Conservation (phyloP, 768 basidiomycete species). For the Thelephora aurantiotincta region DNA sequence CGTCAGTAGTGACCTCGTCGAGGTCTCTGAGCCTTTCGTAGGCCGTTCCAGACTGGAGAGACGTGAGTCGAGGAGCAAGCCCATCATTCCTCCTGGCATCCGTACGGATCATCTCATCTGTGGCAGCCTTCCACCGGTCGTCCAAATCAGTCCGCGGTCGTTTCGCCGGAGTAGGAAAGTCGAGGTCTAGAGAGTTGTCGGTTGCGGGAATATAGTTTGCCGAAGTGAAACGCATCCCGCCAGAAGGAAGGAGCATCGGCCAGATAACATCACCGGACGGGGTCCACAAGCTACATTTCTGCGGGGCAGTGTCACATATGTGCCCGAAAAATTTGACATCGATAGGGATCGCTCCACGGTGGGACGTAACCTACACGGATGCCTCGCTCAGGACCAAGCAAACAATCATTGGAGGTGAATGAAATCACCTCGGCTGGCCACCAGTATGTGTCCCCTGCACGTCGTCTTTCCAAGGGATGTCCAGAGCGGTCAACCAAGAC, state of each 20-base stretch:
- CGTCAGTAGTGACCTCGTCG: neutral
- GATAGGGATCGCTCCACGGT: conserved; percentile 10
- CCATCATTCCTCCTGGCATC: conserved; percentile 32
- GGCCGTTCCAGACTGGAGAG: neutral
- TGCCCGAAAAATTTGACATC: conserved; percentile 18
- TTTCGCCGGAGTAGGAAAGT: conserved; percentile 31
- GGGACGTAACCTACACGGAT: no score
- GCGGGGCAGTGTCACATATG: conserved; percentile 9
- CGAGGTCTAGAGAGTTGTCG: conserved; percentile 4
- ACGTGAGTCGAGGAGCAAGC: conserved; percentile 20
- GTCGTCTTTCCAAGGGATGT: conserved; percentile 3
- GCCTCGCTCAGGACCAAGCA: neutral
- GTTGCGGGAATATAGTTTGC: conserved; percentile 17
- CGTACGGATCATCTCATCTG: conserved; percentile 28
- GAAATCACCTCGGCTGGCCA: conserved; percentile 52
- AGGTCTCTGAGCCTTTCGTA: conserved; percentile 1
- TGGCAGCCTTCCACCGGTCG: conserved; percentile 33
- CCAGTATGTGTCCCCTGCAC: conserved; percentile 29
- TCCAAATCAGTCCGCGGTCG: conserved; percentile 16
- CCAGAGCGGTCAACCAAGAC: conserved; percentile 12
- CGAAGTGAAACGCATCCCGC: conserved; percentile 28
- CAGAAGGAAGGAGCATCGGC: conserved; percentile 20
- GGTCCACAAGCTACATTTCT: conserved; percentile 12
- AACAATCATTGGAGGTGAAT: conserved; percentile 6
- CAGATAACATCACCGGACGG: conserved; percentile 28